A percentile compares a stretch with the other conserved stretches of the same genome.
Conservation (phyloP, 352 stramenopile genomes). For the Globisporangium cylindrosporum region DNA sequence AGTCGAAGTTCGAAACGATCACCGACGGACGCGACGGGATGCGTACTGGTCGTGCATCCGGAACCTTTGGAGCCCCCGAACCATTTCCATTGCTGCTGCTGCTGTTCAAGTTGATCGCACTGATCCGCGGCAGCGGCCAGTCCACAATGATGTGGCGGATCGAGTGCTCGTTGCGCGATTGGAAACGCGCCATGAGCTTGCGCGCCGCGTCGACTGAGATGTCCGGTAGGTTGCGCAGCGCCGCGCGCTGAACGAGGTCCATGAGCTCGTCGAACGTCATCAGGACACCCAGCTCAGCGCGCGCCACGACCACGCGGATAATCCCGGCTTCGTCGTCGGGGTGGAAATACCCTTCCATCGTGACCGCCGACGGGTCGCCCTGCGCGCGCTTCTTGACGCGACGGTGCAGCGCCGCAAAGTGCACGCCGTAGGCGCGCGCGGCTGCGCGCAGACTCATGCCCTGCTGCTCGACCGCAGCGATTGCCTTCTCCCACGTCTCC, state of each 20-base stretch:
- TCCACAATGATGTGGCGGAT: constrained; percentile 49
- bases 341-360: constrained; percentile 39
- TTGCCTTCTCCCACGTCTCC: constrained; percentile 59
- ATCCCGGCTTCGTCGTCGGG: constrained; percentile 54
- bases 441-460: constrained; percentile 56
- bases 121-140: constrained; percentile 29
- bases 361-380: constrained; percentile 8
- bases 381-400: constrained; percentile 56
- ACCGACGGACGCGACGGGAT: constrained; percentile 8
- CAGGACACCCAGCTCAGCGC: constrained; percentile 53
- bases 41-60: background rate
- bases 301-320: constrained; percentile 51
- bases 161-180: constrained; percentile 49
- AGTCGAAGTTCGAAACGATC: constrained; percentile 8
- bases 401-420: constrained; percentile 55
- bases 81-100: background rate
- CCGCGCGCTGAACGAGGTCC: constrained; percentile 46
- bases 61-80: background rate
- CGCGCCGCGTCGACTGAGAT: constrained; percentile 51
- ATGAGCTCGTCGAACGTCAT: constrained; percentile 73
- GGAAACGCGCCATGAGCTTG: constrained; percentile 45
- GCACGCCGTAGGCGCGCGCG: constrained; percentile 46
- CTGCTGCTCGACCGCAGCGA: constrained; percentile 49
- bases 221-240: constrained; percentile 56
- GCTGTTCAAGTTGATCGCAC: constrained; percentile 5